Evolutionary conservation across 2,329 filamentous ascomycete genomes (phyloP), one percentile per base, ranked within the genome.

Genomic region (Calonectria pauciramosa): DNA sequence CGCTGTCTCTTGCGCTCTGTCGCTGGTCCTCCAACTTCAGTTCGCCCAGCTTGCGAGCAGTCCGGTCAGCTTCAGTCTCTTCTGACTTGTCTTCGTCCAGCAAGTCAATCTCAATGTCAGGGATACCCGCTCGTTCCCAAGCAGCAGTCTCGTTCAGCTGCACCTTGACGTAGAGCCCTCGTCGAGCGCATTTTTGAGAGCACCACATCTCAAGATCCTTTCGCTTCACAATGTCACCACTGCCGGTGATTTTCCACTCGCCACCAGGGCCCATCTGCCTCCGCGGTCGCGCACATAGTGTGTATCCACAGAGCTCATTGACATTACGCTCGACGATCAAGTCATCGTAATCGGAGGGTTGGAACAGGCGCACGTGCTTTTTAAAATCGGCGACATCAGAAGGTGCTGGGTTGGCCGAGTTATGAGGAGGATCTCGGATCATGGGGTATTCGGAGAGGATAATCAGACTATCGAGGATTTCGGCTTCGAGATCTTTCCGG

Each of bases 301-400:
- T 89, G 83, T 98, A 99, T 1, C 96, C 97, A 86, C 97, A 99
- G 26, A 91, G 89, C 54, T 90, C 91, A 79, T 95, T 93, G 78
- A 95, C 94, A 83, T 98, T 97, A 81, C 97, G 94, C 87, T 99
- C 97, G 77, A 94, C 91, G 74, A 98, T 93, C 65, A 99, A 88
- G 77, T 95, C 94, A 82, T 98, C 95, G 87, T 97, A 98, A 87
- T 99, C 96, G 68, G 91, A 90, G 0, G 96, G 95, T 83, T 96
- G 95, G 85, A 98, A 99, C 54, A 92, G 89, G 13, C 90, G 87
- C 30, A 99, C 86, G 44, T 91, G 90, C 4, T 87, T 82, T 79
- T 93, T 92, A 86, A 99, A 96, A 69, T 87, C 86, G 49, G 86
- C 83, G 1, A 89, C 89, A 82, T 98, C 95, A 38, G 89, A 83